A percentile compares a stretch with the other conserved stretches of the same genome.
phyloP scores from a whole-genome alignment of 257 asterid genomes.

The Anisodus tanguticus region DNA sequence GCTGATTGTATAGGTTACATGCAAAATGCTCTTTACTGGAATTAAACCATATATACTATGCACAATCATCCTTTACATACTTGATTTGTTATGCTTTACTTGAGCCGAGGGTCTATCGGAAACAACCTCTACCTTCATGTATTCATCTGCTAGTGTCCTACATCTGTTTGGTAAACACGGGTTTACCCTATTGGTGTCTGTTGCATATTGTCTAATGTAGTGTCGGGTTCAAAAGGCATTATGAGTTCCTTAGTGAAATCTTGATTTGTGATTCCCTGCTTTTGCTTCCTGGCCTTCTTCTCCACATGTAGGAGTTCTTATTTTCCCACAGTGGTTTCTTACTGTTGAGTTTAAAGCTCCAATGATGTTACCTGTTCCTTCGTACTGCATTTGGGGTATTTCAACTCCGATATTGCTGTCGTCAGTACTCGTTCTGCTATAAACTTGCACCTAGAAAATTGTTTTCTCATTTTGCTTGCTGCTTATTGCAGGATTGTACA shows the following conservation, averaged over 20 bases:
- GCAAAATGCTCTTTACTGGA: not conserved
- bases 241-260: not conserved
- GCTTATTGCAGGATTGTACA: slow-evolving; percentile 79
- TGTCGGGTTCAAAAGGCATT: not conserved
- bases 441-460: slow-evolving; percentile 10
- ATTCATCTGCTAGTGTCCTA: not conserved
- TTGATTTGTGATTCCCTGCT: not conserved
- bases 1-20: not conserved
- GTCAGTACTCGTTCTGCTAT: not conserved
- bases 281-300: not conserved
- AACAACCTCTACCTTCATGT: not conserved
- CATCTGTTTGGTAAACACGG: not conserved
- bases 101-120: too few relatives aligned
- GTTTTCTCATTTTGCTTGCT: slow-evolving; percentile 20
- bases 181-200: not conserved
- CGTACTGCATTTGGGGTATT: not conserved
- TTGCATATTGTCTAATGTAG: not conserved
- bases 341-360: slow-evolving; percentile 1
- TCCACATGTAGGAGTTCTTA: not conserved
- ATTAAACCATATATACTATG: not conserved
- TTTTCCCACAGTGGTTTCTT: slow-evolving; percentile 15
- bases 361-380: slow-evolving; percentile 14
- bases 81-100: too few relatives aligned
- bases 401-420: not conserved
- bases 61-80: too few relatives aligned